Conservation (phyloP, 257 asterid genomes). For the Gentiana straminea region DNA sequence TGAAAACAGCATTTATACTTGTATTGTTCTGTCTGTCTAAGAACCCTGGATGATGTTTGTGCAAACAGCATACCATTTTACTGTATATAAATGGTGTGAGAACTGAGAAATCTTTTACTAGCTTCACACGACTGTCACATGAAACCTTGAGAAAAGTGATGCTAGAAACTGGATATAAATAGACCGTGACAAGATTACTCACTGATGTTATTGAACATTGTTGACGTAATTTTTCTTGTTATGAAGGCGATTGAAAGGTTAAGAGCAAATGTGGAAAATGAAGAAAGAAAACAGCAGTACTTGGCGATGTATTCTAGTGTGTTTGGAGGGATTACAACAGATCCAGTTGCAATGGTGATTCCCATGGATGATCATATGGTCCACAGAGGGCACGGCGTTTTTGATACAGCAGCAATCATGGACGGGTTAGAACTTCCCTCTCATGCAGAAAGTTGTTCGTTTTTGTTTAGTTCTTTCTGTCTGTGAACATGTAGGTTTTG, state of each 20-base stretch:
- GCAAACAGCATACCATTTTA: too few relatives aligned
- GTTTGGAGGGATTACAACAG: slow-evolving; percentile 78
- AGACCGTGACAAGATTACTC: neutral
- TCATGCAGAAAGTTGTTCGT: neutral
- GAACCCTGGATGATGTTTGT: too few relatives aligned
- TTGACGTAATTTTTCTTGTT: neutral
- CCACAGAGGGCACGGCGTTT: slow-evolving; percentile 96
- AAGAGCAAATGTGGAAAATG: slow-evolving; percentile 31
- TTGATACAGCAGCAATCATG: slow-evolving; percentile 77
- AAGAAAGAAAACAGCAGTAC: slow-evolving; percentile 54
- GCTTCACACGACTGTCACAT: too few relatives aligned
- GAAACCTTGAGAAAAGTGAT: neutral
- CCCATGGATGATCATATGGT: slow-evolving; percentile 97
- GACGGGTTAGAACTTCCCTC: slow-evolving; percentile 53
- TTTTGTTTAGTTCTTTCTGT: neutral
- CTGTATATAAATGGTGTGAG: too few relatives aligned
- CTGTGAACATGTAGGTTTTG: neutral
- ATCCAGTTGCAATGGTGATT: slow-evolving; percentile 80
- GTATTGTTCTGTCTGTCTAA: too few relatives aligned
- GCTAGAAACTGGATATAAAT: neutral
- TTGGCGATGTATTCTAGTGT: slow-evolving; percentile 86
- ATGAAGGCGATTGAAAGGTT: slow-evolving; percentile 63
- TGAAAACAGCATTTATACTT: neutral
- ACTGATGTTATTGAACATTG: neutral
- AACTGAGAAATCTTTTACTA: too few relatives aligned